Base-by-base conservation (phyloP, 2,329 filamentous ascomycete species). In the Oidium heveae region DNA sequence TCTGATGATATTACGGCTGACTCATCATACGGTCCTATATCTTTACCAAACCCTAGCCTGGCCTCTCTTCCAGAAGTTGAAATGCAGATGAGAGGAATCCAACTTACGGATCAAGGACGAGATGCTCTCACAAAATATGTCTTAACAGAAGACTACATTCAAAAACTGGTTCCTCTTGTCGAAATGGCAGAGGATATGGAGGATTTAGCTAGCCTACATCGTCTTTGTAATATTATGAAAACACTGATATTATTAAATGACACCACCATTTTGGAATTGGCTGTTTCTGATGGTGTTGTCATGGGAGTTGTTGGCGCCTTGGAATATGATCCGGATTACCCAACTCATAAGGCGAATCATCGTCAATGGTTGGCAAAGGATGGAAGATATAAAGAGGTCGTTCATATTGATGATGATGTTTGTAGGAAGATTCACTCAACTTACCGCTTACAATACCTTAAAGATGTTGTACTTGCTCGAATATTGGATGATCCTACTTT, bases 401-500 rank as follows among this genome's bases (percentile, higher is more conserved):
- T 98, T 18, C 82, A 78, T 54, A 95, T 98, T 61, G 82, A 88
- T 61, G 75, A 80, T 6, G 70, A 76, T 53, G 85, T 95, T 58
- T 79, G 82, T 60, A 81, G 78, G 62, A 96, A 96, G 71, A 96
- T 98, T 41, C 88, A 95, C 64, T 86, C 88, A 66, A 96, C 91
- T 0, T 95, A 95, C 70, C 84, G 91, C 41, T 71, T 98, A 36
- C 88, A 94, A 64, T 98, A 98, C 66, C 74, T 98, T 55, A 98
- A 96, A 67, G 91, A 98, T 63, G 91, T 98, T n/a, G 89, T 96
- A 0, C 75, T 98, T 46, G 91, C 91, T 33, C 80, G 91, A 58
- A 96, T 98, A 59, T 74, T 98, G 57, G 91, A 98, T 68, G 91
- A 98, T 66, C 89, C 89, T 52, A 98, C 91, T 20, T 98, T 96